Base-by-base conservation (phyloP, 352 stramenopile genomes). In the Phytophthora meadii region DNA sequence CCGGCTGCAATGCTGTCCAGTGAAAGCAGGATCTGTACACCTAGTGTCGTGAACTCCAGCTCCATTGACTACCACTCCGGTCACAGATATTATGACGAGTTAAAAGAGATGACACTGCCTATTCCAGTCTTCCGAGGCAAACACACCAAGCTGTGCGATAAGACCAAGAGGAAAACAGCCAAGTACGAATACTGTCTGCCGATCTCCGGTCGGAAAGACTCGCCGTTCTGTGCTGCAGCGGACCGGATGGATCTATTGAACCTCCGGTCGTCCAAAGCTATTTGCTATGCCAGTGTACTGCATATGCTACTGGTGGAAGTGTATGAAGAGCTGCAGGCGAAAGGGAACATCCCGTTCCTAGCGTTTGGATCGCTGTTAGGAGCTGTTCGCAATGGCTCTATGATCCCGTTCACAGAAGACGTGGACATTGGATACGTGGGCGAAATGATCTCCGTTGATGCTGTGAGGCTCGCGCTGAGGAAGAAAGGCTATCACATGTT, bases 331-430 rank as follows among this genome's bases (percentile, higher is more conserved):
- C 56, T 88, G 10, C 15, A 68, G 17, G 56, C 36, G 0, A 48
- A 69, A 14, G 60, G 62, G 2, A 70, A 58, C 10, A 48, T 65
- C 32, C 79, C 79, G 32, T 59, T 70, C 34, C 22, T 88, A 19
- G 50, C 73, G 4, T 88, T 70, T 19, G 79, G 79, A 34, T 76
- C 79, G 44, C 42, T 88, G 37, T 62, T 88, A 1, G 79, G 79
- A 37, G 79, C 76, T 17, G 57, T 88, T 12, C 76, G 77, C 39
- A 77, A 82, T 41, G 52, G 37, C 0, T 79, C 72, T 50, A 70
- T 76, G 37, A 84, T 87, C 61, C 67, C 78, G 2, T 87, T 79
- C 68, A 85, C 79, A 1, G 76, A 84, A 50, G 79, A 87, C 63
- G 69, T 65, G 15, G 79, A 87, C 44, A 63, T 87, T 17, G 76